Conservation (phyloP, 1,139 yeast genomes). For the Arxiozyma slooffiae region DNA sequence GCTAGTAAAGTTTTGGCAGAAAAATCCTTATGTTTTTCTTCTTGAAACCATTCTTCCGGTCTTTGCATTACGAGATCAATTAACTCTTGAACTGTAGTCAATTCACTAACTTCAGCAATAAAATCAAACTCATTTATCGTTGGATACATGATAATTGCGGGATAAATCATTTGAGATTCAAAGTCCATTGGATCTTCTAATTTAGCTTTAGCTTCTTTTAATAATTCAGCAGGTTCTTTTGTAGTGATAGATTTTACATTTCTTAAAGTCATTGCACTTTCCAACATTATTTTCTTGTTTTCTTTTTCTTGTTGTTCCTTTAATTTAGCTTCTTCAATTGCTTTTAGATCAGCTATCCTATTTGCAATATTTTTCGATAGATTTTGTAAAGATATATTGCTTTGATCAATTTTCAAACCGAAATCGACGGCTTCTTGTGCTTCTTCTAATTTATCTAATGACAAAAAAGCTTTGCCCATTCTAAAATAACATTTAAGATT, state of each 20-base stretch:
- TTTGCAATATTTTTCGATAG: conserved; percentile 35
- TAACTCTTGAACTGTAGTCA: conserved; percentile 52
- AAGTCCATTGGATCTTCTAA: conserved; percentile 66
- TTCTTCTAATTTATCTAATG: conserved; percentile 61
- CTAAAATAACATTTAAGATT: conserved; percentile 80
- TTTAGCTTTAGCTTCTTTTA: conserved; percentile 33
- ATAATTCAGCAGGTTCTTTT: conserved; percentile 37
- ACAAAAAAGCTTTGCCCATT: conserved; percentile 70
- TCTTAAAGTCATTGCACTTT: conserved; percentile 48
- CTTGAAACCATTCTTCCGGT: conserved; percentile 64
- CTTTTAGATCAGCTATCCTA: conserved; percentile 31
- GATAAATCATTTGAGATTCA: conserved; percentile 69
- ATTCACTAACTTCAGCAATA: conserved; percentile 62
- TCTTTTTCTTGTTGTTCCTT: conserved; percentile 21
- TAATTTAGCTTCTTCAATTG: conserved; percentile 22
- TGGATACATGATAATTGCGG: conserved; percentile 76
- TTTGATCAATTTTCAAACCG: conserved; percentile 53
- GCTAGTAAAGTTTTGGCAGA: conserved; percentile 52
- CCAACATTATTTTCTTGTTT: conserved; percentile 31
- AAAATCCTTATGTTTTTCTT: conserved; percentile 53
- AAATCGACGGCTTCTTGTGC: conserved; percentile 57
- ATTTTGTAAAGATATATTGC: conserved; percentile 44
- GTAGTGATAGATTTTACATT: conserved; percentile 43
- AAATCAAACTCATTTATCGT: conserved; percentile 78
- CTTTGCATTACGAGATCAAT: conserved; percentile 49